These are phyloP conservation scores for Fragilaria crotonensis DNA, from an alignment of 108 stramenopile genomes.

Conservation along the genomic window DNA sequence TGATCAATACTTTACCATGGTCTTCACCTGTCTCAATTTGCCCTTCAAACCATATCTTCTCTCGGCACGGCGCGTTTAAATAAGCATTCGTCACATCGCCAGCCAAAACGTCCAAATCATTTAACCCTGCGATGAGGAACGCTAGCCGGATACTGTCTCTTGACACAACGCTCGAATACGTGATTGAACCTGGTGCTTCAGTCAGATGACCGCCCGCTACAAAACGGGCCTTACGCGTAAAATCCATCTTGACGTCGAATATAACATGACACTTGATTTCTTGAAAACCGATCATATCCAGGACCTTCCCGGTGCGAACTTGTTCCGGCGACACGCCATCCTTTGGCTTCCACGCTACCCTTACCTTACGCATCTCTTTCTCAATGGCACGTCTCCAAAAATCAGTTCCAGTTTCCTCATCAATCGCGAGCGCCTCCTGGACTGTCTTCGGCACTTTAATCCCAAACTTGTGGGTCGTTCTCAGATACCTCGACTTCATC, in stretches of 20 bases:
- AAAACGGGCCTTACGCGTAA: slow-evolving; percentile 29
- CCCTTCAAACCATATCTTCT: slow-evolving; percentile 13
- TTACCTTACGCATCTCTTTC: slow-evolving; percentile 35
- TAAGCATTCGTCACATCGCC: slow-evolving; percentile 25
- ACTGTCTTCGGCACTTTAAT: slow-evolving; percentile 12
- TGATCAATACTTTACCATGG: slow-evolving; percentile 16
- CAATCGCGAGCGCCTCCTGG: slow-evolving; percentile 10
- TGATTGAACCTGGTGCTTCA: slow-evolving; percentile 17
- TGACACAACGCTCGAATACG: slow-evolving; percentile 29
- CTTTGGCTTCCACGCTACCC: slow-evolving; percentile 23
- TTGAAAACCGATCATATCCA: slow-evolving; percentile 8
- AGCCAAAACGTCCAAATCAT: slow-evolving; percentile 9
- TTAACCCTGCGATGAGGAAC: slow-evolving; percentile 20
- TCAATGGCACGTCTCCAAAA: slow-evolving; percentile 25
- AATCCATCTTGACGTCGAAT: slow-evolving; percentile 41
- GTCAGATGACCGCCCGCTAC: slow-evolving; percentile 42
- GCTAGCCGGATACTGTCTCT: slow-evolving; percentile 26
- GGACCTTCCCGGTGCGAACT: slow-evolving; percentile 4
- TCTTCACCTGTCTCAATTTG: background rate
- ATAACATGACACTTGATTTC: slow-evolving; percentile 30
- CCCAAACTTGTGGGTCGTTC: slow-evolving; percentile 21
- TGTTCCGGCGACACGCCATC: slow-evolving; percentile 2
- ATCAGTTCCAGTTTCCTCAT: slow-evolving; percentile 14
- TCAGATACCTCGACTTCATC: slow-evolving; percentile 11
- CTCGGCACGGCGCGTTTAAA: slow-evolving; percentile 19